A percentile compares a stretch with the other conserved stretches of the same genome.
These are phyloP conservation scores for Zoysia matrella DNA, from an alignment of 202 grass and related monocot species.

Conservation along the genomic window DNA sequence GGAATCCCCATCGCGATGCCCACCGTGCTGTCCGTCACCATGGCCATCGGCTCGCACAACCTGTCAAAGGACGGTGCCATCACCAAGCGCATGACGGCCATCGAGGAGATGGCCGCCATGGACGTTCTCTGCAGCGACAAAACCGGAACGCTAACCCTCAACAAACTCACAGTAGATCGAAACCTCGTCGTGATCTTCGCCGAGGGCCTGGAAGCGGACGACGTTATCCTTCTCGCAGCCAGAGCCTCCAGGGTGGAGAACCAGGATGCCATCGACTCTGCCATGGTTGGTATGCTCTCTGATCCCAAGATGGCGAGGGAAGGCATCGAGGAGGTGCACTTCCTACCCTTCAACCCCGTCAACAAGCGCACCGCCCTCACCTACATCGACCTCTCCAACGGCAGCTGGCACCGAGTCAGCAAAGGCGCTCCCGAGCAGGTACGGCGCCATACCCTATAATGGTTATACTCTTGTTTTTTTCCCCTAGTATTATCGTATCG, in stretches of 20 bases:
- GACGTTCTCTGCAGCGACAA: conserved; percentile 95
- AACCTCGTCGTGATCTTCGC: conserved; percentile 71
- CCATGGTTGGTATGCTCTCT: conserved; percentile 82
- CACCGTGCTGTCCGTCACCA: conserved; percentile 86
- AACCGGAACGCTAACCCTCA: conserved; percentile 92
- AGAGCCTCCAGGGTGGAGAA: conserved; percentile 87
- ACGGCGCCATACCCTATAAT: no score
- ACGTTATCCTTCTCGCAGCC: conserved; percentile 63
- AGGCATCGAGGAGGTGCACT: conserved; percentile 43
- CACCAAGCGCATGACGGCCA: conserved; percentile 96
- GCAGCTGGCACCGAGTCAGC: no score
- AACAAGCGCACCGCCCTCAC: no score
- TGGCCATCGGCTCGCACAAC: conserved; percentile 85
- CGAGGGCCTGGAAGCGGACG: conserved; percentile 7
- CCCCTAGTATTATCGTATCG: no score
- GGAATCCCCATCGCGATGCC: conserved; percentile 95
- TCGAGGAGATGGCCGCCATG: conserved; percentile 97
- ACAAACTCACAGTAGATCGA: conserved; percentile 76
- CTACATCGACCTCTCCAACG: no score
- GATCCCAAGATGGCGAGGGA: conserved; percentile 82
- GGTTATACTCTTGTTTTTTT: no score
- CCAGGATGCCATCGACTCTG: conserved; percentile 95
- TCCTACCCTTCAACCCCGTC: no score
- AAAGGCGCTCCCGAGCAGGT: neutral
- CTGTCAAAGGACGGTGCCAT: conserved; percentile 76